Evolutionary conservation across 2,329 filamentous ascomycete genomes (phyloP).

Genomic region (Colletotrichum viniferum): DNA sequence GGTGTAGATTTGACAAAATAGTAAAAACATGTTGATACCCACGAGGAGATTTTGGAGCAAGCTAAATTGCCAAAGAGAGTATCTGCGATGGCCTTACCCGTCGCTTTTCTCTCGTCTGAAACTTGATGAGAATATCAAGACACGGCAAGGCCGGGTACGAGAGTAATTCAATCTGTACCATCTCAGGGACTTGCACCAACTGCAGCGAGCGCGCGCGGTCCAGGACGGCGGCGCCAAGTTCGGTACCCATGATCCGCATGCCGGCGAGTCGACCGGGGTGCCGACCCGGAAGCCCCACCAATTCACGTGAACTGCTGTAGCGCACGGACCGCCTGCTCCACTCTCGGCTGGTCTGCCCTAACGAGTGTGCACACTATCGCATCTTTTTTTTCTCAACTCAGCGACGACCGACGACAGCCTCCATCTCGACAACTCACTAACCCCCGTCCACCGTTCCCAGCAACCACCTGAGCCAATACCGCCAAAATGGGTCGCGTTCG

Average conservation of each 20-base stretch:
- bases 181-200: neutral
- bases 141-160: neutral
- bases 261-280: neutral
- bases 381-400: constrained; percentile 22
- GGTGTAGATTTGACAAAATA: constrained; percentile 71
- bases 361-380: neutral
- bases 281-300: neutral
- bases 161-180: neutral
- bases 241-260: neutral
- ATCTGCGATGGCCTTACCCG: neutral
- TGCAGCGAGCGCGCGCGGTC: neutral
- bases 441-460: constrained; percentile 31
- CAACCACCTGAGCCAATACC: constrained; percentile 47
- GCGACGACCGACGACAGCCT: constrained; percentile 55
- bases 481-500: constrained; percentile 74
- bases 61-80: neutral
- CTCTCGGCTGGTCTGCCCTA: constrained; percentile 7
- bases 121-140: neutral
- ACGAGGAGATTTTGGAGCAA: neutral
- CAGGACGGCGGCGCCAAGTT: neutral
- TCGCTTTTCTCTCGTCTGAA: neutral
- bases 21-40: constrained; percentile 16
- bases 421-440: constrained; percentile 27
- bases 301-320: neutral
- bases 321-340: neutral